Conservation (phyloP, 2,329 filamentous ascomycete species). For the Aspergillus japonicus region DNA sequence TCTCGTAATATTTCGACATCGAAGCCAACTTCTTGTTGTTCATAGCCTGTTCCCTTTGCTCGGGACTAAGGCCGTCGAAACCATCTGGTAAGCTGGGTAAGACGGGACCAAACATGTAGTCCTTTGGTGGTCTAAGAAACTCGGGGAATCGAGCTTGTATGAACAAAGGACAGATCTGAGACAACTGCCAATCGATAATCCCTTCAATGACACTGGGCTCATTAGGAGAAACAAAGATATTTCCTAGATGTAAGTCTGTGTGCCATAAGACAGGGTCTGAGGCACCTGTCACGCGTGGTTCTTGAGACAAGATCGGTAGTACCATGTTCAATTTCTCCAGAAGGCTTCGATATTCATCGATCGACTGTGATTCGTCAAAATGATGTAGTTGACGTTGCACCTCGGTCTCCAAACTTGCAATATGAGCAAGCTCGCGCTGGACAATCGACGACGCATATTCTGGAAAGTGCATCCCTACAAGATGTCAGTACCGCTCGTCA, state of each 20-base stretch:
- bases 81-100: constrained; percentile 18
- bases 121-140: constrained; percentile 21
- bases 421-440: too few species aligned
- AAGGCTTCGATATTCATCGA: constrained; percentile 15
- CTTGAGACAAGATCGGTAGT: constrained; percentile 17
- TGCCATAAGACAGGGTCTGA: constrained; percentile 21
- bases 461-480: constrained; percentile 14
- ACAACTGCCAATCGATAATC: constrained; percentile 29
- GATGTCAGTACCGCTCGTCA: constrained; percentile 2
- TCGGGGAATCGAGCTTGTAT: constrained; percentile 23
- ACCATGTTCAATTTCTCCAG: constrained; percentile 15
- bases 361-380: too few species aligned
- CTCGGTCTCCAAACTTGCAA: too few species aligned
- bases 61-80: constrained; percentile 15
- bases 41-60: constrained; percentile 12
- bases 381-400: too few species aligned
- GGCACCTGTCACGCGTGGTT: constrained; percentile 15
- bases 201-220: constrained; percentile 22
- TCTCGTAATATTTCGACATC: constrained; percentile 27
- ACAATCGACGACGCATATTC: constrained; percentile 15
- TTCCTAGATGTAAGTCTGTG: constrained; percentile 25
- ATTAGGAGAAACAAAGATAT: constrained; percentile 25
- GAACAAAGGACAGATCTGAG: constrained; percentile 22
- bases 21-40: constrained; percentile 13
- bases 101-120: constrained; percentile 17